phyloP scores from a whole-genome alignment of 2,329 filamentous ascomycete genomes.

The Pyrenochaeta sp. region DNA sequence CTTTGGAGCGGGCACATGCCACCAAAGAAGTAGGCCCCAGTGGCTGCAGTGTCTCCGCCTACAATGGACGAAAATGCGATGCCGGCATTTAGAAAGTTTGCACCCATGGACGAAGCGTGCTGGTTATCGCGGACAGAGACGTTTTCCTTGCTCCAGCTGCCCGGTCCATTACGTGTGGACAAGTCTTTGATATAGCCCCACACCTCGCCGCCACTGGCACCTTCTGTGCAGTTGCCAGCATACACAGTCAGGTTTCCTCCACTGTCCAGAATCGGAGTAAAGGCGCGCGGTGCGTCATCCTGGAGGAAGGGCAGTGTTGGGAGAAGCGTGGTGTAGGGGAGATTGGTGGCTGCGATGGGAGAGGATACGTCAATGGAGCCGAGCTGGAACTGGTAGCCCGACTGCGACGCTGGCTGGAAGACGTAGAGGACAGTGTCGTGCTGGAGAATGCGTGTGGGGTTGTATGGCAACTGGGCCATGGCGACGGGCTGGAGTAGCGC shows the following conservation, averaged over 20 bases:
- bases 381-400: constrained; percentile 61
- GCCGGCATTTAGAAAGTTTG: constrained; percentile 66
- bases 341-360: constrained; percentile 58
- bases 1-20: constrained; percentile 77
- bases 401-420: constrained; percentile 64
- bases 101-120: constrained; percentile 49
- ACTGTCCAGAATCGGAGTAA: constrained; percentile 71
- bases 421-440: constrained; percentile 70
- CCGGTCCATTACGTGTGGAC: constrained; percentile 55
- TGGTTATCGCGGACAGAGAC: constrained; percentile 44
- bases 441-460: constrained; percentile 75
- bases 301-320: constrained; percentile 69
- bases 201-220: constrained; percentile 60
- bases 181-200: constrained; percentile 71
- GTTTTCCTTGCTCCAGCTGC: constrained; percentile 62
- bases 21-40: constrained; percentile 77
- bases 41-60: constrained; percentile 60
- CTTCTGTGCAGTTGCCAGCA: constrained; percentile 72
- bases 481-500: constrained; percentile 14
- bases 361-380: constrained; percentile 71
- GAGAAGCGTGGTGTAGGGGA: constrained; percentile 59
- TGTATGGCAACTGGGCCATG: constrained; percentile 71
- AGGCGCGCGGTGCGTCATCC: constrained; percentile 61
- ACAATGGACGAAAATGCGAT: constrained; percentile 73
- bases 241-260: constrained; percentile 77